phyloP scores from a whole-genome alignment of 2,329 filamentous ascomycete genomes.

The Metarhizium brunneum region DNA sequence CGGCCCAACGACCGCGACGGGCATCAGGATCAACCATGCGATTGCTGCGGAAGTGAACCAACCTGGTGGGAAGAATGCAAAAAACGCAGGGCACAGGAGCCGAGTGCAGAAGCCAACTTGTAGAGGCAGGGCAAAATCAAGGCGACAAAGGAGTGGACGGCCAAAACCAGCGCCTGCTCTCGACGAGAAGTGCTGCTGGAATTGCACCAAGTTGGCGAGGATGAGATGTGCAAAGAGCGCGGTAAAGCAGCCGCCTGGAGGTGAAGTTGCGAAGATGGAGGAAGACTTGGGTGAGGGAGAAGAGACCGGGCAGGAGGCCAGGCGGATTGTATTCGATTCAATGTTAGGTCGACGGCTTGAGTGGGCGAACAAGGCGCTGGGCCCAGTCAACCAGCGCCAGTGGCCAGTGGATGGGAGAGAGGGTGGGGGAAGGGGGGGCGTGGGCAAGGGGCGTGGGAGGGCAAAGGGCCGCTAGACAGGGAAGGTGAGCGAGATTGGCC shows the following conservation, averaged over 20 bases:
- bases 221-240: slow-evolving; percentile 5
- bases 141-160: slow-evolving; percentile 46
- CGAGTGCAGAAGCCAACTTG: slow-evolving; percentile 4
- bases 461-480: background rate
- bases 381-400: too few species aligned
- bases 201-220: slow-evolving; percentile 37
- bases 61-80: slow-evolving; percentile 7
- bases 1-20: background rate
- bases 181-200: slow-evolving; percentile 42
- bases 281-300: slow-evolving; percentile 7
- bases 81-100: slow-evolving; percentile 4
- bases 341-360: background rate
- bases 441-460: background rate
- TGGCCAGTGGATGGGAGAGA: background rate
- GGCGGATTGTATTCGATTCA: background rate
- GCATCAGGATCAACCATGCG: background rate
- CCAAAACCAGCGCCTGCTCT: slow-evolving; percentile 47
- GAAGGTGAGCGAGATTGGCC: background rate
- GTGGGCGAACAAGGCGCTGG: background rate
- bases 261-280: slow-evolving; percentile 6
- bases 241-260: slow-evolving; percentile 2
- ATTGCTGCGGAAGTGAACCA: background rate
- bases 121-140: slow-evolving; percentile 20
- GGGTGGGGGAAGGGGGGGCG: background rate
- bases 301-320: background rate